Evolutionary conservation across 345 rosid genomes (phyloP), one percentile per base, ranked within the genome.

Genomic region (Geranium brycei): DNA sequence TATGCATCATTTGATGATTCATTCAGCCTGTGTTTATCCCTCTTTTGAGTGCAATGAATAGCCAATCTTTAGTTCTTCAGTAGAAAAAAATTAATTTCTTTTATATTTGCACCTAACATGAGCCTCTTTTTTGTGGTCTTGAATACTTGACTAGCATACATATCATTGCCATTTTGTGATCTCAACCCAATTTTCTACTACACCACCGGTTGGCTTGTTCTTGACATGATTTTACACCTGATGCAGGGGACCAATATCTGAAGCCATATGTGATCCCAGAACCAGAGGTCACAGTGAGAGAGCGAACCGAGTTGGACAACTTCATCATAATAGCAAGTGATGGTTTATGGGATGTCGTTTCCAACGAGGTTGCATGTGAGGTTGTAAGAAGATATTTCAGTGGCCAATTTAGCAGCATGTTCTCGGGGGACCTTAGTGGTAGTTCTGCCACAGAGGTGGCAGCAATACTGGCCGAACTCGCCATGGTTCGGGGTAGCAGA

Each of bases 401-500:
- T 0, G 69, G 80, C 3, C 55, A 28, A 17, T 16, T 67, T 0
- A 69, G 23, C 62, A 30, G 53, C 28, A 71, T 59, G 30, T 47
- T 58, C 59, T 17, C 53, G 0, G 69, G 57, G n/a, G 69, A 68
- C 14, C 38, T 17, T 0, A 40, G 6, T 0, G 75, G 62, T 19
- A 77, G 23, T n/a, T 1, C 55, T 2, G 70, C 85, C 0, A 58
- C 80, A 1, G 78, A 76, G 19, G 89, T 86, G 0, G 89, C 89
- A 3, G 69, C 78, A 0, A 61, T 77, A 59, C 59, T 85, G 15
- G 83, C 78, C 10, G 85, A 82, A 68, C 75, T 85, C 32, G 87
- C 87, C 11, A 70, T 85, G 7, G 80, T 78, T 58, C 74, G 85
- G 28, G 87, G 87, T 13, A 82, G 85, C 80, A 69, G 69, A 62